These are phyloP conservation scores for Populus hybrid DNA, from an alignment of 441 rosid species.

Conservation along the genomic window DNA sequence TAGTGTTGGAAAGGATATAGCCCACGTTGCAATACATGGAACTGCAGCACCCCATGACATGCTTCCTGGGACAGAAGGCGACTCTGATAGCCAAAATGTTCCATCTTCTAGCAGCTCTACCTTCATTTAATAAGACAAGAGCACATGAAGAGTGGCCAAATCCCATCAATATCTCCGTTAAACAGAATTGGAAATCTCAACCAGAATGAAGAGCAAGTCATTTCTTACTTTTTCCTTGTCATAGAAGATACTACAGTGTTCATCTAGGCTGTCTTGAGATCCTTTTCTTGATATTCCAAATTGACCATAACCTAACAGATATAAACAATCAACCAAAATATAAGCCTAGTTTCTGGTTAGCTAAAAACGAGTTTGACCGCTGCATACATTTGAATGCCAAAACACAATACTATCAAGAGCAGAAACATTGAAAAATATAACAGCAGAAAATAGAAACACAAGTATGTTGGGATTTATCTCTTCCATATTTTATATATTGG, in stretches of 20 bases:
- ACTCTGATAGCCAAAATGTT: conserved; percentile 97
- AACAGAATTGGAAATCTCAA: neutral
- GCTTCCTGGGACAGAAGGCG: conserved; percentile 98
- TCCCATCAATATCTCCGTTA: neutral
- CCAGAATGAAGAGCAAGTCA: conserved; percentile 6
- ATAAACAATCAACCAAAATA: conserved; percentile 7
- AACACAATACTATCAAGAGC: neutral
- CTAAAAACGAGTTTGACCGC: neutral
- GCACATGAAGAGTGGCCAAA: neutral
- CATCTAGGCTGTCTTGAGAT: conserved; percentile 65
- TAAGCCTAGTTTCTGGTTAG: conserved; percentile 12
- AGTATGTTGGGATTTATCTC: neutral
- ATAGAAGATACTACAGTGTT: conserved; percentile 86
- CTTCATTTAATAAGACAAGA: conserved; percentile 45
- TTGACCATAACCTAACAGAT: conserved; percentile 65
- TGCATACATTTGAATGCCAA: neutral
- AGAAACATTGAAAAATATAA: neutral
- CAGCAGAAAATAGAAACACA: neutral
- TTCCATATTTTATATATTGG: neutral
- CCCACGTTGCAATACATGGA: conserved; percentile 96
- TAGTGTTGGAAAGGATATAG: conserved; percentile 67
- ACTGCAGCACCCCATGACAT: conserved; percentile 87
- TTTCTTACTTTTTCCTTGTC: conserved; percentile 77
- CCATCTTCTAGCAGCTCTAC: conserved; percentile 96
- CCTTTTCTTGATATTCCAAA: conserved; percentile 96